Evolutionary conservation across 441 rosid genomes (phyloP).

Genomic region (Metrosideros polymorpha): DNA sequence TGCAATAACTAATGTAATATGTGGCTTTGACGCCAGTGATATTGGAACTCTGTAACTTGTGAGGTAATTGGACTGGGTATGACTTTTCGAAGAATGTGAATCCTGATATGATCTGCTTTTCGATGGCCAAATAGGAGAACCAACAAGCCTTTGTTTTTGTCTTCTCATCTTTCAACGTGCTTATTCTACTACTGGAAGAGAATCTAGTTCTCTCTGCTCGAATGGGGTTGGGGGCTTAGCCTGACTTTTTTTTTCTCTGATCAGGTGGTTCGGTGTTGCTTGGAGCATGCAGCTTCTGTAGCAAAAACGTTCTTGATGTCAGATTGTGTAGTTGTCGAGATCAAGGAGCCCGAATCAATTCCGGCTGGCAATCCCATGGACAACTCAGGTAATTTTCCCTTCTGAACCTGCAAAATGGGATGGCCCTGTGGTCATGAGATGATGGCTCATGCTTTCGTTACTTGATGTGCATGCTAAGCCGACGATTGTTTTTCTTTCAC

Average conservation of each 20-base stretch:
- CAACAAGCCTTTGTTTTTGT: not conserved
- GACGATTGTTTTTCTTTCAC: not conserved
- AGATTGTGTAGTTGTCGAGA: constrained; percentile 87
- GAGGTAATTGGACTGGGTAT: not conserved
- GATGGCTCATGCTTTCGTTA: not conserved
- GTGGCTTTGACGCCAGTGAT: not conserved
- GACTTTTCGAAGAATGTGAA: not conserved
- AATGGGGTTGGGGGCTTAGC: not conserved
- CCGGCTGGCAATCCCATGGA: constrained; percentile 83
- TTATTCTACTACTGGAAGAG: not conserved
- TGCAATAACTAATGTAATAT: not conserved
- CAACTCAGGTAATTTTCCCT: constrained; percentile 52
- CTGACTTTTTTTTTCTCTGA: not conserved
- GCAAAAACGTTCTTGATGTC: constrained; percentile 93
- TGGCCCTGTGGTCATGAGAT: not conserved
- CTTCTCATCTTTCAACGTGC: not conserved
- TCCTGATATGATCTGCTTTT: not conserved
- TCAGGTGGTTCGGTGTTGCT: constrained; percentile 93
- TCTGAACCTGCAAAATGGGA: not conserved
- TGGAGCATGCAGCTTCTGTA: constrained; percentile 90
- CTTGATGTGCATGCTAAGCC: constrained; percentile 47
- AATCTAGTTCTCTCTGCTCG: not conserved
- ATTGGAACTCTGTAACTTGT: not conserved
- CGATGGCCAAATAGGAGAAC: not conserved
- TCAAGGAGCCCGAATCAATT: constrained; percentile 66